These are phyloP conservation scores for Serendipita sp. DNA, from an alignment of 768 basidiomycete species.

Conservation along the genomic window DNA sequence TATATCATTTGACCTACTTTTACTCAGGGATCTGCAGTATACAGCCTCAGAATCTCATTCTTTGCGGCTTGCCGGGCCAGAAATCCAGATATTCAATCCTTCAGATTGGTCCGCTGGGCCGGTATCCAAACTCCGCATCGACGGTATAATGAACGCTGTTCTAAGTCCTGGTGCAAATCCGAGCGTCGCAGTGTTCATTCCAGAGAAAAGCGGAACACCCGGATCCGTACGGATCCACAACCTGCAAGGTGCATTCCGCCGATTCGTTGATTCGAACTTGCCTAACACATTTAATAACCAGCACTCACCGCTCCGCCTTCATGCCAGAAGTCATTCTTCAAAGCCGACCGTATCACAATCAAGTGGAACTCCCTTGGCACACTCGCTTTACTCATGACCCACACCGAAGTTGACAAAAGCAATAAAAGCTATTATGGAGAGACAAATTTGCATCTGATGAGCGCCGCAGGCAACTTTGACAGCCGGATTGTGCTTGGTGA, in stretches of 20 bases:
- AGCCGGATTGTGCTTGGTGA: constrained; percentile 47
- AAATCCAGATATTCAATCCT: constrained; percentile 72
- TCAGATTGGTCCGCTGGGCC: constrained; percentile 60
- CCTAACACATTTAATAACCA: constrained; percentile 6
- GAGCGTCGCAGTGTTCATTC: constrained; percentile 78
- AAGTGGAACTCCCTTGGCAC: constrained; percentile 96
- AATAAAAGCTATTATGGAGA: constrained; percentile 99
- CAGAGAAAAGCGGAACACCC: constrained; percentile 90
- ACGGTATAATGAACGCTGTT: constrained; percentile 59
- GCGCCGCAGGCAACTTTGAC: constrained; percentile 84
- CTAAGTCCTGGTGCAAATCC: constrained; percentile 77
- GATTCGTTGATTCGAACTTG: constrained; percentile 8
- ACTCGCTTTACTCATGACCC: constrained; percentile 77
- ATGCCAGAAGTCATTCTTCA: constrained; percentile 85
- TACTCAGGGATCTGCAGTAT: constrained; percentile 55
- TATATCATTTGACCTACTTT: background rate
- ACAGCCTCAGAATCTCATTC: constrained; percentile 81
- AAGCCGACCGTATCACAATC: constrained; percentile 80
- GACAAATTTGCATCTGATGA: constrained; percentile 85
- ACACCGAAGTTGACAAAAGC: constrained; percentile 91
- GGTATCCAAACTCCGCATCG: constrained; percentile 65
- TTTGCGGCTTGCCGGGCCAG: constrained; percentile 57
- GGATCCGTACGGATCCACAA: constrained; percentile 76
- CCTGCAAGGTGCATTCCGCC: constrained; percentile 24
- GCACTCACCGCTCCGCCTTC: constrained; percentile 38